Percentiles rank a stretch among this genome's conserved stretches.
phyloP scores from a whole-genome alignment of 306 rosid genomes.

The Leucaena leucocephala region DNA sequence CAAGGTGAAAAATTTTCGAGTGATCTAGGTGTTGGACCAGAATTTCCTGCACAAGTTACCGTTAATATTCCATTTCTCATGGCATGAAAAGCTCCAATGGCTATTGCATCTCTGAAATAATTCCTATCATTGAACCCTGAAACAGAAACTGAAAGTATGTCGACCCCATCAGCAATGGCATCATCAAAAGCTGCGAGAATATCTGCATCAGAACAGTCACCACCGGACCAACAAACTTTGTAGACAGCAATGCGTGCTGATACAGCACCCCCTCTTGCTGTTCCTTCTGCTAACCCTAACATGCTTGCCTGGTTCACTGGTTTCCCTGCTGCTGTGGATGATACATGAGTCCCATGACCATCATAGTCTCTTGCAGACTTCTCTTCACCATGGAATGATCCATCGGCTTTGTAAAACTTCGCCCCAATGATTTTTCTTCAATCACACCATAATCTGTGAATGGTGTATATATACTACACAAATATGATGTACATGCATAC shows the following conservation, averaged over 20 bases:
- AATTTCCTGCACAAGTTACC: neutral
- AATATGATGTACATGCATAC: neutral
- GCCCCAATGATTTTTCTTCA: slow-evolving; percentile 62
- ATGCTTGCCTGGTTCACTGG: neutral
- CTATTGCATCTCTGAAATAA: neutral
- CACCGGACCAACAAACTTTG: neutral
- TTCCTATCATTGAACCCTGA: neutral
- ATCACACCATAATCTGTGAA: neutral
- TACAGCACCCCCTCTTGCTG: neutral
- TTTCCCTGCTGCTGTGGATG: neutral
- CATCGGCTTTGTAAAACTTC: slow-evolving; percentile 32
- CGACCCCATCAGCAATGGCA: neutral
- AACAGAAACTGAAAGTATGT: neutral
- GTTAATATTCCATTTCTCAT: neutral
- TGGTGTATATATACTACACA: neutral
- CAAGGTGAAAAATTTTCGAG: neutral
- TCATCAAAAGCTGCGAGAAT: neutral
- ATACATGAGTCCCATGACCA: neutral
- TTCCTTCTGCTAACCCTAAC: neutral
- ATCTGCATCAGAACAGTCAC: neutral
- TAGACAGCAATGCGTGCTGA: neutral
- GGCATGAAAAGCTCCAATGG: slow-evolving; percentile 2
- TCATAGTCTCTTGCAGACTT: slow-evolving; percentile 1
- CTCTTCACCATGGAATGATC: neutral
- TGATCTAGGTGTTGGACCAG: neutral